Percentiles rank a stretch among this genome's conserved stretches.
Evolutionary conservation across 371 early-diverging fungal species (phyloP).

Genomic region (Mucor plumbeus): DNA sequence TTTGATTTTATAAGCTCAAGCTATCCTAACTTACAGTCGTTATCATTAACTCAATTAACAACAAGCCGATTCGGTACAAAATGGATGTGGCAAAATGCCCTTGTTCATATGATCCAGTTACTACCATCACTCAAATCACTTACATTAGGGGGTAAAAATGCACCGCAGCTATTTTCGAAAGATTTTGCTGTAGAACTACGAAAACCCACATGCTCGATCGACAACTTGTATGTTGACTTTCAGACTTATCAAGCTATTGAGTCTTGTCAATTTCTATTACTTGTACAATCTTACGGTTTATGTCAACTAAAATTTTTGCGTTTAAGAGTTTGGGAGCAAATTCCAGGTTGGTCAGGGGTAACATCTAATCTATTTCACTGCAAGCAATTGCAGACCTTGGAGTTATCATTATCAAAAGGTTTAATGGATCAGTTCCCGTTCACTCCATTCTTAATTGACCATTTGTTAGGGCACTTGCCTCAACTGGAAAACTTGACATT

Average conservation of each 20-base stretch:
- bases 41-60: conserved; percentile 9
- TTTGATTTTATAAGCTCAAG: conserved; percentile 19
- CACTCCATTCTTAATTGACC: conserved; percentile 27
- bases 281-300: conserved; percentile 5
- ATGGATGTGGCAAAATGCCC: conserved; percentile 26
- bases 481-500: conserved; percentile 15
- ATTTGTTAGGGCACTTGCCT: conserved; percentile 13
- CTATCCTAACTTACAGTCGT: conserved; percentile 15
- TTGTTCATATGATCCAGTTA: conserved; percentile 13
- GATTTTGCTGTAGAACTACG: conserved; percentile 9
- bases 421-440: conserved; percentile 23
- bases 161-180: conserved; percentile 19
- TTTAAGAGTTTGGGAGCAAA: conserved; percentile 25
- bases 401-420: conserved; percentile 18
- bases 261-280: conserved; percentile 28
- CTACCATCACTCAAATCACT: conserved; percentile 17
- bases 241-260: conserved; percentile 24
- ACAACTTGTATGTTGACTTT: conserved; percentile 20
- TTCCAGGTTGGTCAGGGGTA: conserved; percentile 26
- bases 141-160: conserved; percentile 18
- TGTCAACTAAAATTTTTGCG: conserved; percentile 9
- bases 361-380: conserved; percentile 21
- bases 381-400: conserved; percentile 15
- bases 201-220: conserved; percentile 8
- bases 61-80: conserved; percentile 26